phyloP scores from a whole-genome alignment of 148 eudicot genomes.

The Drosera capensis region DNA sequence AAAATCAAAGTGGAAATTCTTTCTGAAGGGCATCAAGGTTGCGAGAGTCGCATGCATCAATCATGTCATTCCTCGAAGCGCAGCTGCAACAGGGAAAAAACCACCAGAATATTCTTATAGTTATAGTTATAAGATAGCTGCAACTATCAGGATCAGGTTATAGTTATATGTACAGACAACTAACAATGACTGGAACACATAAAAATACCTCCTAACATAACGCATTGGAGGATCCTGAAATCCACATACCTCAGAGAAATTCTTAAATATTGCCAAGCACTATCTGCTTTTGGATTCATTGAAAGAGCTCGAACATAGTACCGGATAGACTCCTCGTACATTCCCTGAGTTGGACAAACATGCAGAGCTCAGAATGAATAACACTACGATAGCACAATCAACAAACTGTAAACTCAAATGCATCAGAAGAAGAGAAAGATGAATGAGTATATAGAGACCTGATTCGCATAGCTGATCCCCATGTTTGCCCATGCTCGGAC shows the following conservation, averaged over 20 bases:
- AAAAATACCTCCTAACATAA: not conserved
- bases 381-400: not conserved
- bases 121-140: no score
- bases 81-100: constrained; percentile 30
- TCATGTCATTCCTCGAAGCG: constrained; percentile 82
- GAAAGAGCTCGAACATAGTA: constrained; percentile 89
- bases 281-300: constrained; percentile 98
- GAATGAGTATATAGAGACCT: constrained; percentile 24
- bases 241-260: constrained; percentile 65
- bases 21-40: constrained; percentile 82
- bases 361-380: not conserved
- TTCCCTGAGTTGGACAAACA: constrained; percentile 34
- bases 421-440: no score
- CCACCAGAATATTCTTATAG: no score
- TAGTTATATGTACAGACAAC: not conserved
- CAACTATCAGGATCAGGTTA: no score
- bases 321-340: constrained; percentile 88
- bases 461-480: constrained; percentile 98
- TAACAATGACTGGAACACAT: not conserved
- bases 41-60: constrained; percentile 77
- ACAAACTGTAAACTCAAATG: not conserved
- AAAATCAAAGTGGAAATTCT: constrained; percentile 75
- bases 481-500: constrained; percentile 99
- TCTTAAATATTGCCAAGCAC: constrained; percentile 95
- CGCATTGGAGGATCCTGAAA: not conserved